Evolutionary conservation across 163 green algal species (phyloP).

Genomic region (Picocystis sp.): DNA sequence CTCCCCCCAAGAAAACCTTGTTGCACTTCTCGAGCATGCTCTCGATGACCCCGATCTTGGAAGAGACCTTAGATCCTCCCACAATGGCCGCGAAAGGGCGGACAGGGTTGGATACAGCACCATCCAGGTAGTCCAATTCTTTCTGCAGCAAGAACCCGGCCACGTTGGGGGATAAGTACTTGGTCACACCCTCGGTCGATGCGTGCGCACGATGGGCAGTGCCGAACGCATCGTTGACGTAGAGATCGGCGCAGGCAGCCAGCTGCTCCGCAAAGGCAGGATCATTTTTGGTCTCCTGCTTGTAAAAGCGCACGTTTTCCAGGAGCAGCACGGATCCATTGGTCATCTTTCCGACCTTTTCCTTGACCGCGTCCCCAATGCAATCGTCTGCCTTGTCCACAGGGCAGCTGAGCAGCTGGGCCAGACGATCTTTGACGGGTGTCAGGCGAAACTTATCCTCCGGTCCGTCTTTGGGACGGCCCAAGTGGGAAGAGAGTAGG

Average conservation of each 20-base stretch:
- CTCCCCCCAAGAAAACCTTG: constrained; percentile 75
- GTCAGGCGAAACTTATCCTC: constrained; percentile 95
- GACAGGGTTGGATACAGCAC: constrained; percentile 55
- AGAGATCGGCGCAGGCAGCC: constrained; percentile 72
- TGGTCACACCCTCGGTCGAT: constrained; percentile 90
- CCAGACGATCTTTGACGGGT: constrained; percentile 47
- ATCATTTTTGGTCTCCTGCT: constrained; percentile 96
- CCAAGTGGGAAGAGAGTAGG: constrained; percentile 85
- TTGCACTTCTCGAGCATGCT: constrained; percentile 76
- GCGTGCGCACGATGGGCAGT: constrained; percentile 94
- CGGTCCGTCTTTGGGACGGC: constrained; percentile 84
- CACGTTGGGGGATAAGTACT: constrained; percentile 61
- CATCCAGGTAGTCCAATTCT: constrained; percentile 90
- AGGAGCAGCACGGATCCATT: constrained; percentile 84
- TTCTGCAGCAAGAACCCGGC: constrained; percentile 84
- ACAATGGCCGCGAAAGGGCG: constrained; percentile 88
- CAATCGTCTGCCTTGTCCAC: constrained; percentile 85
- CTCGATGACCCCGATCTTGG: constrained; percentile 98
- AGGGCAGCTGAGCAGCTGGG: constrained; percentile 59
- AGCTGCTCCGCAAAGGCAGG: constrained; percentile 71
- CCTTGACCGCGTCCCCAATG: constrained; percentile 65
- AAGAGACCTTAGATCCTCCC: constrained; percentile 48
- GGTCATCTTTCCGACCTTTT: constrained; percentile 39
- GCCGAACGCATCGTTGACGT: constrained; percentile 98
- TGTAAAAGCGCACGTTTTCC: constrained; percentile 98